Base-by-base conservation (phyloP, 2,329 filamentous ascomycete species). In the Talaromyces sp. region DNA sequence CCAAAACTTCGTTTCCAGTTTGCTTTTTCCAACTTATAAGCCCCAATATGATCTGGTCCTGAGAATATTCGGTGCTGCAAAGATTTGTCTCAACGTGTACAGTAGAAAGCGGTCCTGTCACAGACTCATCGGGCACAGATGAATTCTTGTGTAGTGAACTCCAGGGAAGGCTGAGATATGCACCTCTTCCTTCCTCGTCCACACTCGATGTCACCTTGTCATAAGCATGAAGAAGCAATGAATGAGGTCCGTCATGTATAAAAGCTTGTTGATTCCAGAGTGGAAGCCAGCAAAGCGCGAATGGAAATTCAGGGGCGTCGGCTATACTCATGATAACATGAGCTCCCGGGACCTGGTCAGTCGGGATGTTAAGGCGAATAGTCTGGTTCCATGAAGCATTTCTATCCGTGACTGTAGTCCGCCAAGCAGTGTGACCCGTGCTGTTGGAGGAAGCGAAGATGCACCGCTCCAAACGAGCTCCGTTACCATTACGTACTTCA, bases 261-360 rank as follows among this genome's bases (percentile, higher is more conserved):
- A 99, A 99, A 0, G 95, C 93, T 63, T 92, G 87, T 25, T 91
- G 86, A 58, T 93, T 90, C 95, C 96, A 99, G 1, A 99, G 81
- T 0, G 95, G 95, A 80, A 99, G 88, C 83, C 96, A 93, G 14
- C 91, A 91, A 48, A 98, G 83, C 2, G 95, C 93, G 74, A 98
- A 97, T 0, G 95, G 92, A 52, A 91, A 88, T 61, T 89, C 88
- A 0, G 93, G 92, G 58, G 90, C 86, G 76, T 98, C 92, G 8
- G 92, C 88, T 61, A 99, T 80, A 68, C 91, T 93, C 84, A 99
- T 90, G 37, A 96, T 90, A 28, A 98, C 80, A 78, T 99, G 95
- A 11, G 90, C 88, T 23, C 86, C 86, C 2, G 88, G 84, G 0
- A 99, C 93, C 67, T 97, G 89, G 58, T 90, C 84, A 0, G 91